Conservation (phyloP, 2,329 filamentous ascomycete species). For the Didymella exigua region DNA sequence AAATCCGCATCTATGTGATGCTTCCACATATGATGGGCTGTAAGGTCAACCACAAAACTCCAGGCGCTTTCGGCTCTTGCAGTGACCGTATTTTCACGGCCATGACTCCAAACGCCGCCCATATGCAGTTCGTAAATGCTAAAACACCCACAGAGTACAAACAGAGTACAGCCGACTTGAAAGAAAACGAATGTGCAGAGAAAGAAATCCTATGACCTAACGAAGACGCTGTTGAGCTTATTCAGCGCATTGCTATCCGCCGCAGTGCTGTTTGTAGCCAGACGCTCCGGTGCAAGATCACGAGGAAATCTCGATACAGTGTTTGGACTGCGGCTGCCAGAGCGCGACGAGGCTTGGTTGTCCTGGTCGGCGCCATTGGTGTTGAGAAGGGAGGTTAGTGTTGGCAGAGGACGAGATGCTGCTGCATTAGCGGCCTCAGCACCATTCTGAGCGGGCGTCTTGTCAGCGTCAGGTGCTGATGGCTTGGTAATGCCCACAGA, state of each 20-base stretch:
- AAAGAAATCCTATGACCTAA: conserved; percentile 29
- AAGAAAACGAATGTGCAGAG: conserved; percentile 3
- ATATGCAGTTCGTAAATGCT: conserved; percentile 38
- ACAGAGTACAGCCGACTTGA: conserved; percentile 3
- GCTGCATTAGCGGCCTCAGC: conserved; percentile 34
- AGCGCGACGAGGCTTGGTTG: conserved; percentile 45
- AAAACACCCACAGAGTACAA: conserved; percentile 10
- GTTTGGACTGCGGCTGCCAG: conserved; percentile 51
- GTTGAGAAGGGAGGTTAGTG: conserved; percentile 42
- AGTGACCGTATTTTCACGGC: conserved; percentile 3
- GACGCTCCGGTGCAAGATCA: conserved; percentile 40
- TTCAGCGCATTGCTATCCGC: conserved; percentile 40
- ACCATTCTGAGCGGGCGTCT: conserved; percentile 52
- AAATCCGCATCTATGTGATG: not conserved
- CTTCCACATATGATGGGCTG: not conserved
- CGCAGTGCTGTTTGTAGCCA: conserved; percentile 41
- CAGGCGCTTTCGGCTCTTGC: conserved; percentile 10
- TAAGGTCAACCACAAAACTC: conserved; percentile 8
- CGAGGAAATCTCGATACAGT: conserved; percentile 36
- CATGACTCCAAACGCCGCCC: conserved; percentile 31
- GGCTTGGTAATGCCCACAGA: conserved; percentile 34
- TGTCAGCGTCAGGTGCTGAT: conserved; percentile 44
- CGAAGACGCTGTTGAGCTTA: conserved; percentile 45
- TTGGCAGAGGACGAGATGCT: conserved; percentile 55
- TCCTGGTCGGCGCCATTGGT: conserved; percentile 36